A percentile compares a stretch with the other conserved stretches of the same genome.
Evolutionary conservation across 306 rosid genomes (phyloP).

Genomic region (Mimosa bimucronata): DNA sequence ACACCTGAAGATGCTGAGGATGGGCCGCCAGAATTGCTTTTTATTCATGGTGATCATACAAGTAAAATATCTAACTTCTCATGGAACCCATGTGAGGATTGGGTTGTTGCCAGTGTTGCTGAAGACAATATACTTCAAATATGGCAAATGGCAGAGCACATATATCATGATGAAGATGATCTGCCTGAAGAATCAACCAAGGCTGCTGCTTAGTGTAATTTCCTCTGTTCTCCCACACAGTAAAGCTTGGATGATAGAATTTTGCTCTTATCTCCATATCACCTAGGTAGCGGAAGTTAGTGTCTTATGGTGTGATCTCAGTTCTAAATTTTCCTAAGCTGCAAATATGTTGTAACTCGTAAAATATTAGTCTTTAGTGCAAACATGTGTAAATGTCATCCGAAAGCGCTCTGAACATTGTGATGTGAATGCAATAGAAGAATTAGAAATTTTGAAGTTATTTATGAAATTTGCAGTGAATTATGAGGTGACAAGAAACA

Average conservation of each 20-base stretch:
- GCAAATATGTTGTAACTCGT: too few relatives aligned
- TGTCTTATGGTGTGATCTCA: background rate
- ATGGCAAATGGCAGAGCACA: conserved; percentile 99
- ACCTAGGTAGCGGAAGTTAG: background rate
- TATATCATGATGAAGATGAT: conserved; percentile 98
- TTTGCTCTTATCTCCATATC: background rate
- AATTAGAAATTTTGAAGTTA: background rate
- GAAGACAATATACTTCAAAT: conserved; percentile 96
- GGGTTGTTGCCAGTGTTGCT: conserved; percentile 97
- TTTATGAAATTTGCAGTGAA: background rate
- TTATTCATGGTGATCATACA: conserved; percentile 98
- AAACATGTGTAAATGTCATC: background rate
- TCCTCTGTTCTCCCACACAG: conserved; percentile 11
- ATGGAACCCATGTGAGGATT: conserved; percentile 98
- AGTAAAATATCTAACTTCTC: conserved; percentile 98
- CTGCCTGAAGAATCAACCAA: conserved; percentile 82
- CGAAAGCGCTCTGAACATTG: background rate
- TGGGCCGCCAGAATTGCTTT: conserved; percentile 98
- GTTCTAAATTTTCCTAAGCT: background rate
- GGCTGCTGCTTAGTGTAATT: conserved; percentile 56
- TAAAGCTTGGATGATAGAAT: conserved; percentile 33
- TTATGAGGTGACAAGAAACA: background rate
- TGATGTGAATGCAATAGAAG: background rate
- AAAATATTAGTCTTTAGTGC: background rate
- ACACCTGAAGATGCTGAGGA: conserved; percentile 94